Evolutionary conservation across 805 yeast genomes (phyloP), one percentile per base, ranked within the genome.

Genomic region (Wickerhamomyces chaumierensis): DNA sequence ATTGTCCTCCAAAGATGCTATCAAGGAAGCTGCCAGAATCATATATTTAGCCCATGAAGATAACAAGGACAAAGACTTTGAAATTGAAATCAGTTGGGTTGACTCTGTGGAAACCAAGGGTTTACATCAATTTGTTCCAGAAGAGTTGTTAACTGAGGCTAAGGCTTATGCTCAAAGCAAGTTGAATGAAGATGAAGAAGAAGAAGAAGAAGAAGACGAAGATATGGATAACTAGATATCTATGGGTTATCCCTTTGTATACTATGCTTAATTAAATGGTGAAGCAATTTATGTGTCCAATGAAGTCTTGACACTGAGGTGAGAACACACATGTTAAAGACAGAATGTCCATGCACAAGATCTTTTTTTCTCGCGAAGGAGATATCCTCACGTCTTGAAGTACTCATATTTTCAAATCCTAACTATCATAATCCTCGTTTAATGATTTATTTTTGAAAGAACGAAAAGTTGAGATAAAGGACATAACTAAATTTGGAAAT

Each of bases 31-130:
- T 25, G 97, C 97, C 5, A 81, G 81, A 60, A 87, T 92, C 56
- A 82, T 92, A 53, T 82, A 86, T 55, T 68, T 81, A 46, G 96
- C 97, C 2, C 98, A 94, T 56, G 99, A 92, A 63, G 98, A 92
- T 56, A 86, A 87, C 62, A 92, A 90, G 61, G 98, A 92, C 58
- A 92, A 90, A 62, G 97, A 88, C 43, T 92, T 87, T 57, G 98
- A 92, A 63, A 70, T 92, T 47, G 99, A 92, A 56, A 71, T 92
- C 53, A 75, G 92, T 48, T 92, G 98, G 98, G 77, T 78, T 39
- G 77, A 90, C 29, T 55, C 58, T 29, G 71, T 73, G 21, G 90
- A 81, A 53, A 90, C 96, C 6, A 71, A 71, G 5, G 94, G 96
- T 15, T 57, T 66, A 42, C 97, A 92, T 58, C 73, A 77, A 56